phyloP scores from a whole-genome alignment of 78 protist genomes.

The Dictyostelium firmibasis region DNA sequence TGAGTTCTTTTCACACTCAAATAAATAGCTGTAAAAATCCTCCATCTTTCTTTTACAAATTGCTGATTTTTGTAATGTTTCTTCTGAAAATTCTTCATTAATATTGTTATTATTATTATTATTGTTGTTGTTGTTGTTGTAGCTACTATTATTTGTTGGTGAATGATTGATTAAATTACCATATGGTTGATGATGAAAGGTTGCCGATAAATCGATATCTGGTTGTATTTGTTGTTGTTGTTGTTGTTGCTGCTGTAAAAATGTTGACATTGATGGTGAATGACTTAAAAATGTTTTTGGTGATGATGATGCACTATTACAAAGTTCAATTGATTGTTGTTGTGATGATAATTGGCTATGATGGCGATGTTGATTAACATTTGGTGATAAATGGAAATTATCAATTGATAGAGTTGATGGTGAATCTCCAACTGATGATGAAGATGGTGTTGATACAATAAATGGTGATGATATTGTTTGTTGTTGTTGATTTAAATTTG shows the following conservation, averaged over 20 bases:
- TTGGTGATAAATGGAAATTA: background rate
- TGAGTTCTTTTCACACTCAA: slow-evolving; percentile 5
- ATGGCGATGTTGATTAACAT: background rate
- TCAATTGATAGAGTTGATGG: background rate
- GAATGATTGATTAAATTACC: background rate
- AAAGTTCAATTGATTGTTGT: background rate
- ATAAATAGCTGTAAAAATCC: slow-evolving; percentile 9
- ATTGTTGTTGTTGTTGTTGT: background rate
- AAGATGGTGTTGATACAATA: slow-evolving; percentile 8
- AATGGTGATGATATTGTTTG: background rate
- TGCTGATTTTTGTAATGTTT: slow-evolving; percentile 15
- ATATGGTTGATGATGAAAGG: background rate
- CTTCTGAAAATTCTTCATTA: background rate
- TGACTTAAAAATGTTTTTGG: slow-evolving; percentile 11
- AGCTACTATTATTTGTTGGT: background rate
- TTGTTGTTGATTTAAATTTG: background rate
- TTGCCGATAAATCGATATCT: background rate
- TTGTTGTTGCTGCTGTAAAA: background rate
- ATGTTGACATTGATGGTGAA: background rate
- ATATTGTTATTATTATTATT: background rate
- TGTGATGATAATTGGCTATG: background rate
- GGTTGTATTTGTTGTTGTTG: background rate
- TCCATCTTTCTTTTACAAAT: slow-evolving; percentile 35
- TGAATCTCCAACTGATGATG: background rate
- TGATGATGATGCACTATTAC: background rate